Base-by-base conservation (phyloP, 306 rosid genomes). In the Gillenia trifoliata region DNA sequence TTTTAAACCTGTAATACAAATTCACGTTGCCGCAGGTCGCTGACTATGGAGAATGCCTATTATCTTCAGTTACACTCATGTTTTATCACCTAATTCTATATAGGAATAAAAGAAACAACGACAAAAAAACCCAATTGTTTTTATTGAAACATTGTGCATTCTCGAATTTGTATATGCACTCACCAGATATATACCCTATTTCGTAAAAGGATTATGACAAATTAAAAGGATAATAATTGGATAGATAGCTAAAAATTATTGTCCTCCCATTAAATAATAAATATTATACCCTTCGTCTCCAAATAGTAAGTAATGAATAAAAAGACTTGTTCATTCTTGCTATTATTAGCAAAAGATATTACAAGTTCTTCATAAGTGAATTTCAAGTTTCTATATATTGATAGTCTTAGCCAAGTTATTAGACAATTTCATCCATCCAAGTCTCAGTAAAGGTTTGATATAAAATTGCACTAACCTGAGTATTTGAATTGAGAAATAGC, bases 401-500 rank as follows among this genome's bases (percentile, higher is more conserved):
- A 78, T 72, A 75, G 64, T 20, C 25, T 28, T 64, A 23, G 59
- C 49, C 40, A 71, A 75, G 69, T 17, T 45, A 33, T 36, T 20
- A 30, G 57, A 60, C 30, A 47, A 78, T 28, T 40, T 54, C 52
- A 28, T 55, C 50, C 20, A 41, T 59, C 68, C 47, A 76, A 76
- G 25, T 30, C 23, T 31, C n/a, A 23, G 71, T 65, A 61, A 78
- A 72, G 73, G 57, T 76, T 64, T 65, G 69, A 68, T 60, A 64
- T 66, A n/a, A n/a, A 67, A 68, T 31, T 52, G 17, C 67, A 38
- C 89, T 76, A 26, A 87, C 97, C 88, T 87, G 88, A 67, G 90
- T 66, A 68, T 70, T 88, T 73, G 98, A 90, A 86, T 87, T 84
- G 54, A 94, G 91, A 77, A 94, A 94, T 81, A 94, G 97, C 80